Evolutionary conservation across 2,329 filamentous ascomycete genomes (phyloP), one percentile per base, ranked within the genome.

Genomic region (Ophiostoma quercus): DNA sequence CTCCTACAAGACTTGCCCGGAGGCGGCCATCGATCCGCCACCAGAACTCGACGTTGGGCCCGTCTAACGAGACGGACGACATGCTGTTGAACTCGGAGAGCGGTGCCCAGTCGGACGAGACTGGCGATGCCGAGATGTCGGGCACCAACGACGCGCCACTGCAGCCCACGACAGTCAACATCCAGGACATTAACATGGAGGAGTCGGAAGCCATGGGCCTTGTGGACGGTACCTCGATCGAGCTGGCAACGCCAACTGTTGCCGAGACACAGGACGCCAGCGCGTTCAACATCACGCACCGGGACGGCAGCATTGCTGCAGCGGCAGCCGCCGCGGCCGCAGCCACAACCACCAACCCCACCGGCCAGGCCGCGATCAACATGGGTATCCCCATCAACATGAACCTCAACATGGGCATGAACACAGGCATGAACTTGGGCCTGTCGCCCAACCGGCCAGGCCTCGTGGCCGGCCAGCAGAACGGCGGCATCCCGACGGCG

Each of bases 211-310:
- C 89, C 74, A 90, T 96, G 78, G 65, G 37, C 9, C 65, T 66
- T 7, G 65, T 47, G 47, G 89, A 92, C 54, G 89, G 88, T 68
- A 87, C 90, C 2, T 85, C 89, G 3, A 87, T 96, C 43, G 89
- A 91, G 39, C 80, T 97, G 72, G 87, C 89, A 2, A 90, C 92
- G 8, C 90, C 90, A 1, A 90, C 90, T 43, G 90, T 91, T 2
- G 94, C 93, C 0, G 92, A 95, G 75, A 87, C 89, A n/a, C 91
- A 93, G 75, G 92, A 96, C 74, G 87, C 91, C 14, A 93, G 94
- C 70, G 92, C 93, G 0, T 97, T 98, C 80, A 96, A 97, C 80
- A 96, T 97, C 75, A 93, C 92, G 7, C 94, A 97, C 78, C 89
- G 91, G 47, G 93, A 97, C 76, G 92, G 92, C 67, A 97, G 92